A percentile compares a stretch with the other conserved stretches of the same genome.
These are phyloP conservation scores for Asterochloris sp. DNA, from an alignment of 139 green algal genomes.

Conservation along the genomic window DNA sequence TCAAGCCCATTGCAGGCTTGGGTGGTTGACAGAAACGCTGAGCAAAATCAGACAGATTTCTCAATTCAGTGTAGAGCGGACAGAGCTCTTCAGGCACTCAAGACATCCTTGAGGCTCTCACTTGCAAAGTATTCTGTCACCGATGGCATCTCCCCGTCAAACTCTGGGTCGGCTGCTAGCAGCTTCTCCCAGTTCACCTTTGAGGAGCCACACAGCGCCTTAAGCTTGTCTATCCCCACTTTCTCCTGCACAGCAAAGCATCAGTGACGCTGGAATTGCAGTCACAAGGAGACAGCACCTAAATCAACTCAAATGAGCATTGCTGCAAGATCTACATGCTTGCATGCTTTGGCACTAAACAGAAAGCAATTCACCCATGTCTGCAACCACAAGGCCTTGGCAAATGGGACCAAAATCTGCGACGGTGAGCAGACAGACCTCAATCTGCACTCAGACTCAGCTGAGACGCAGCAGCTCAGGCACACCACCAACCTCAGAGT, in stretches of 20 bases:
- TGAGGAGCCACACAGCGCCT: not conserved
- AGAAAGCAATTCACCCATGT: not conserved
- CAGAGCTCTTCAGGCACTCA: not conserved
- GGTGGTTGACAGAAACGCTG: too few relatives aligned
- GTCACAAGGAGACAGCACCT: too few relatives aligned
- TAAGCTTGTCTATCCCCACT: not conserved
- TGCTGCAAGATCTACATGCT: not conserved
- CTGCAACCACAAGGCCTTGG: not conserved
- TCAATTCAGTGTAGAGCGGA: too few relatives aligned
- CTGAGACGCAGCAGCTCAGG: too few relatives aligned
- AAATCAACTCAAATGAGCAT: too few relatives aligned
- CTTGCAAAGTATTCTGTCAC: too few relatives aligned
- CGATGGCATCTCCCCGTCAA: not conserved
- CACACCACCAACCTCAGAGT: too few relatives aligned
- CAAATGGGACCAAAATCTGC: not conserved
- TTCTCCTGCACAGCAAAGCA: slow-evolving; percentile 1
- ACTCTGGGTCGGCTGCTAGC: slow-evolving; percentile 1
- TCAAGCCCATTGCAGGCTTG: too few relatives aligned
- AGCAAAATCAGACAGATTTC: too few relatives aligned
- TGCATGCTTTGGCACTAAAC: not conserved
- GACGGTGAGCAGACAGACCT: too few relatives aligned
- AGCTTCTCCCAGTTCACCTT: not conserved
- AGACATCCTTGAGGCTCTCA: not conserved
- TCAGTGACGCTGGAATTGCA: not conserved
- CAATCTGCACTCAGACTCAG: too few relatives aligned